A percentile compares a stretch with the other conserved stretches of the same genome.
phyloP scores from a whole-genome alignment of 2,329 filamentous ascomycete genomes.

The Neodidymelliopsis sp. region DNA sequence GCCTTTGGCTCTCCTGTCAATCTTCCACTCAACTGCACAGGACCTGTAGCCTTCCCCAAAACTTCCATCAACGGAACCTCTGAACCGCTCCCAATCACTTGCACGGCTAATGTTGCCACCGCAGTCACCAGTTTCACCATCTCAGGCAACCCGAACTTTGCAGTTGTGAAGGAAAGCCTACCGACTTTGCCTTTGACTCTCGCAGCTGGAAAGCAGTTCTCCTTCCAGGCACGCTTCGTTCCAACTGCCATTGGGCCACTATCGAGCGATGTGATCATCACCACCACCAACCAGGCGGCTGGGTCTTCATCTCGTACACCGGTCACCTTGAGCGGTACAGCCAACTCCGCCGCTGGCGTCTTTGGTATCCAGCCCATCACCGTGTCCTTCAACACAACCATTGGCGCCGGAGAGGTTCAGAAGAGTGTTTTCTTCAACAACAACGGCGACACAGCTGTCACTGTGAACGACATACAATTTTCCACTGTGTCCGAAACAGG shows the following conservation, averaged over 20 bases:
- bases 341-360: constrained; percentile 56
- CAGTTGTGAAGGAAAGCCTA: constrained; percentile 25
- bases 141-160: constrained; percentile 51
- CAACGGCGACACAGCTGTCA: constrained; percentile 57
- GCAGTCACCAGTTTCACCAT: constrained; percentile 53
- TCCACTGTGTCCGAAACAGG: constrained; percentile 56
- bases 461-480: constrained; percentile 55
- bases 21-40: constrained; percentile 62
- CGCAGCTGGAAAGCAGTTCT: constrained; percentile 52
- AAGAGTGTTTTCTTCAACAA: constrained; percentile 61
- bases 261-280: constrained; percentile 58
- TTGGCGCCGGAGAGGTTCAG: constrained; percentile 44
- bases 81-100: constrained; percentile 52
- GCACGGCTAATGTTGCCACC: constrained; percentile 57
- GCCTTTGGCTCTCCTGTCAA: constrained; percentile 65
- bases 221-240: constrained; percentile 55
- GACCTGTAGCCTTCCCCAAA: constrained; percentile 57
- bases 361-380: constrained; percentile 58
- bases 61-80: constrained; percentile 52
- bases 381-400: constrained; percentile 60
- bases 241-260: constrained; percentile 58
- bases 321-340: constrained; percentile 59
- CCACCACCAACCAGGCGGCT: constrained; percentile 56
- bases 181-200: constrained; percentile 43
- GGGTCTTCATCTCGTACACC: constrained; percentile 59